Evolutionary conservation across 306 rosid species (phyloP).

Genomic region (Vigna reflexopilosa): DNA sequence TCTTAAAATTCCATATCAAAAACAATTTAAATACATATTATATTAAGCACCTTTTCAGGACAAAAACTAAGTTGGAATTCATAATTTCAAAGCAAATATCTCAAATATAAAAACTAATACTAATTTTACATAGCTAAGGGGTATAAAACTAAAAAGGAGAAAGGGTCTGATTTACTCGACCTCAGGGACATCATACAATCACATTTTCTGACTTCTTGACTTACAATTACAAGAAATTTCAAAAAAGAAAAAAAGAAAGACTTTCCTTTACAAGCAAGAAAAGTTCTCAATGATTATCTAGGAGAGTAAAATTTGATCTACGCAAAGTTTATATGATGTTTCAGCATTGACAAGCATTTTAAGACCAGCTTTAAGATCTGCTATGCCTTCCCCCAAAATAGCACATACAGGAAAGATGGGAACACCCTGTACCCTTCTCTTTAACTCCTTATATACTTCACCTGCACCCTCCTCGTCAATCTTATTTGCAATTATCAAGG

Average conservation of each 20-base stretch:
- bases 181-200: background rate
- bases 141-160: too few relatives aligned
- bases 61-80: too few relatives aligned
- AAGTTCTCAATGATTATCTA: slow-evolving; percentile 40
- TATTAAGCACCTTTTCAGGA: too few relatives aligned
- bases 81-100: too few relatives aligned
- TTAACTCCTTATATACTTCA: slow-evolving; percentile 67
- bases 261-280: background rate
- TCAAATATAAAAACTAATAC: too few relatives aligned
- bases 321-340: slow-evolving; percentile 54
- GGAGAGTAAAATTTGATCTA: slow-evolving; percentile 66
- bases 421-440: slow-evolving; percentile 72
- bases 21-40: too few relatives aligned
- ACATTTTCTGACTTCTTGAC: background rate
- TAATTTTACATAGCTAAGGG: too few relatives aligned
- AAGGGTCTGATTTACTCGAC: too few relatives aligned
- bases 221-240: background rate
- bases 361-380: slow-evolving; percentile 80
- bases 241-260: background rate
- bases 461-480: slow-evolving; percentile 89
- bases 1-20: too few relatives aligned
- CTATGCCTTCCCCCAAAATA: slow-evolving; percentile 82
- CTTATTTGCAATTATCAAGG: slow-evolving; percentile 87
- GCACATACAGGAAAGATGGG: slow-evolving; percentile 87
- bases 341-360: slow-evolving; percentile 78